A percentile compares a stretch with the other conserved stretches of the same genome.
Conservation (phyloP, 441 rosid genomes). For the Breynia disticha region DNA sequence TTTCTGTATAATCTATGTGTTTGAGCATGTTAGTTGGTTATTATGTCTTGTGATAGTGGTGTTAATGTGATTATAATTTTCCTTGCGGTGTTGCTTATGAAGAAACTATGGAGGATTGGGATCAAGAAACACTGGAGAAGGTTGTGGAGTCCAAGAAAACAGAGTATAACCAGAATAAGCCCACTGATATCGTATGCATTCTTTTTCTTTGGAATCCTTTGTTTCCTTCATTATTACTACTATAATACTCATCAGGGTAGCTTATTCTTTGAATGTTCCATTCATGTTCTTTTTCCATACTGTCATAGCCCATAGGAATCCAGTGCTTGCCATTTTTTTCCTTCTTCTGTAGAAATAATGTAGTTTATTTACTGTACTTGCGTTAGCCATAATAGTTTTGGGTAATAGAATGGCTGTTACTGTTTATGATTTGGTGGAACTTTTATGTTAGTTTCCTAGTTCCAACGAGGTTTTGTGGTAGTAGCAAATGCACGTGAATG, state of each 20-base stretch:
- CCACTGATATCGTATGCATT: conserved; percentile 72
- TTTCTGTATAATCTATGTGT: background rate
- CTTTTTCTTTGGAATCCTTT: background rate
- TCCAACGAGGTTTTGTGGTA: too few relatives aligned
- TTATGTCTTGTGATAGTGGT: background rate
- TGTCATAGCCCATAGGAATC: too few relatives aligned
- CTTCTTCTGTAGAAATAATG: too few relatives aligned
- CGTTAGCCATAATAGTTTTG: too few relatives aligned
- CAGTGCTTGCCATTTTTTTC: too few relatives aligned
- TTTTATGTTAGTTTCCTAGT: too few relatives aligned
- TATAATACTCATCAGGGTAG: background rate
- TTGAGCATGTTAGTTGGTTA: background rate
- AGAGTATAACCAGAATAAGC: conserved; percentile 80
- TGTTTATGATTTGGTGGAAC: too few relatives aligned
- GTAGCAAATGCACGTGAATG: too few relatives aligned
- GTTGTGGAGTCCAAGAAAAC: conserved; percentile 77
- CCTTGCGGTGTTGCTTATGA: background rate
- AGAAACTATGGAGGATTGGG: conserved; percentile 94
- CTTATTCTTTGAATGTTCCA: too few relatives aligned
- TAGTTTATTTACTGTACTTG: too few relatives aligned
- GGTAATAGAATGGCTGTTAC: too few relatives aligned
- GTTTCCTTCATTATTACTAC: background rate
- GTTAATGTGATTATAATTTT: background rate
- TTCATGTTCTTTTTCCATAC: too few relatives aligned
- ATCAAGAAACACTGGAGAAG: conserved; percentile 87